These are phyloP conservation scores for Colletotrichum tanaceti DNA, from an alignment of 2,329 filamentous ascomycete genomes.

Conservation along the genomic window DNA sequence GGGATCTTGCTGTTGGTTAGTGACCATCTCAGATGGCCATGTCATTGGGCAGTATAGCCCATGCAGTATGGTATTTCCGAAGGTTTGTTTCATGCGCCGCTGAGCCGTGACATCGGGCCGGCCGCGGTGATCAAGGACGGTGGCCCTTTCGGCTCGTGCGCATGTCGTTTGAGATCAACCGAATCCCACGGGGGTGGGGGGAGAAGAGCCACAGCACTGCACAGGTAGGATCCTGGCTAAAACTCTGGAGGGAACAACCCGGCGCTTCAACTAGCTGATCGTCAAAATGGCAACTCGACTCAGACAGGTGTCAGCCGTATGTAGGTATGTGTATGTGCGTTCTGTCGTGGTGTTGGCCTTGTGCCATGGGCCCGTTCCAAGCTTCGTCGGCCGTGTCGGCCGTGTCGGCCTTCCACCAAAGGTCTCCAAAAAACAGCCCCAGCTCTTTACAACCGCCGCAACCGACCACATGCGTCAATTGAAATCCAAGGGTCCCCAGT, in stretches of 20 bases:
- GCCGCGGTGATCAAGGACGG: constrained; percentile 16
- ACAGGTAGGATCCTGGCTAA: neutral
- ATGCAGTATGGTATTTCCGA: constrained; percentile 30
- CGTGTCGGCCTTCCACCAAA: neutral
- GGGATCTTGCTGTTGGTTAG: constrained; percentile 8
- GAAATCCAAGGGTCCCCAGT: constrained; percentile 11
- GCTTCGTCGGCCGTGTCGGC: no score
- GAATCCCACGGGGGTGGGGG: neutral
- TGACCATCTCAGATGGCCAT: constrained; percentile 8
- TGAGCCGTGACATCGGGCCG: constrained; percentile 23
- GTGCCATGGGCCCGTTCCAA: neutral
- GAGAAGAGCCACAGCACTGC: neutral
- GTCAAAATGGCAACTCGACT: constrained; percentile 28
- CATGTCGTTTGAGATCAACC: constrained; percentile 32
- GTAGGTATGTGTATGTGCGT: constrained; percentile 7
- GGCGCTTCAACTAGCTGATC: constrained; percentile 20
- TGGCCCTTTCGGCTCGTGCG: constrained; percentile 31
- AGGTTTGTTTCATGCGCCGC: constrained; percentile 39
- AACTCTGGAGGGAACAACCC: constrained; percentile 16
- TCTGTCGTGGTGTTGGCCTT: constrained; percentile 3
- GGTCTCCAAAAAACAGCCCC: neutral
- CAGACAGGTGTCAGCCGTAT: constrained; percentile 29
- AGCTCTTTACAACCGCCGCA: neutral
- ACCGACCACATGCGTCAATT: constrained; percentile 3
- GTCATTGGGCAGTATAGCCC: constrained; percentile 16